phyloP scores from a whole-genome alignment of 139 green algal genomes.

The Tetraselmis chui region DNA sequence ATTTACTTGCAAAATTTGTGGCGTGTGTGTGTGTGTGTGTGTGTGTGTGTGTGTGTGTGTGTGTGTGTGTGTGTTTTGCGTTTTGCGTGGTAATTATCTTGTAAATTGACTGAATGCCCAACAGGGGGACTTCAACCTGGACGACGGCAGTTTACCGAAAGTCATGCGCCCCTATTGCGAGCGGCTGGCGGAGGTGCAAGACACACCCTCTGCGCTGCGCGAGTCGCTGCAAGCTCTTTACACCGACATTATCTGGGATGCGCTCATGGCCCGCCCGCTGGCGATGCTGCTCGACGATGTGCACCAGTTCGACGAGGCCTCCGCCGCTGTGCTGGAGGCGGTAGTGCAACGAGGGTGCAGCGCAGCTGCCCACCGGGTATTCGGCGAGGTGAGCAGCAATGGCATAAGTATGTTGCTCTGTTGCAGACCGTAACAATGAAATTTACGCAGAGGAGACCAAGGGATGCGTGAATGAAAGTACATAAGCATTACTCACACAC shows the following conservation, averaged over 20 bases:
- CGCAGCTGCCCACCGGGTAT: neutral
- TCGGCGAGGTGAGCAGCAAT: too few species aligned
- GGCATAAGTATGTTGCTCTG: too few species aligned
- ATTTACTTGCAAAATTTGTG: too few species aligned
- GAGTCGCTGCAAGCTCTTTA: neutral
- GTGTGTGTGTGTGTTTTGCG: too few species aligned
- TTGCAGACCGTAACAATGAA: too few species aligned
- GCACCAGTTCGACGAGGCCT: neutral
- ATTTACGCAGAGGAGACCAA: too few species aligned
- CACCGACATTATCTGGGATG: neutral
- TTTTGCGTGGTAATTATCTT: too few species aligned
- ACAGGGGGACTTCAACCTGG: neutral
- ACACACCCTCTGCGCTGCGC: neutral
- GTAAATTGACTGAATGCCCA: too few species aligned
- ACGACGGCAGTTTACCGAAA: neutral
- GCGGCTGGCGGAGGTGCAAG: neutral
- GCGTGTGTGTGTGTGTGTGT: too few species aligned
- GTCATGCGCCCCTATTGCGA: neutral
- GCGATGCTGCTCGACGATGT: neutral
- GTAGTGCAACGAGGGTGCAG: neutral
- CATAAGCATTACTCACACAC: too few species aligned
- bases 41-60: too few species aligned
- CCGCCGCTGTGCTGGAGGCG: neutral
- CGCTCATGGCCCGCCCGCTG: neutral
- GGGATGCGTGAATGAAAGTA: too few species aligned